These are phyloP conservation scores for Maudiozyma humilis DNA, from an alignment of 1,139 yeast genomes.

Conservation along the genomic window DNA sequence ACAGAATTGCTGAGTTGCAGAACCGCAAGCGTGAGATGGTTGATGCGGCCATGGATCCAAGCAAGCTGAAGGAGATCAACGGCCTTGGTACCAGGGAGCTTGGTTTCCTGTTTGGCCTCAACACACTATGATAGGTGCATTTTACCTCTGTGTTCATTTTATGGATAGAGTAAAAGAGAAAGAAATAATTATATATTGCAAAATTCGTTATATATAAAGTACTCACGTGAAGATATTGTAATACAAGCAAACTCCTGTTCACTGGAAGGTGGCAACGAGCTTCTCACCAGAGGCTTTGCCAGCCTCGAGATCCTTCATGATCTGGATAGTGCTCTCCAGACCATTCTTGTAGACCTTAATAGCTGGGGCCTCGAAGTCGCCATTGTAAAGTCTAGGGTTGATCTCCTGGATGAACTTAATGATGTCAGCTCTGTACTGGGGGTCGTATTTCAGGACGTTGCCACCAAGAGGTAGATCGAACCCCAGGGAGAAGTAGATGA, in stretches of 20 bases:
- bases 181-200: neutral
- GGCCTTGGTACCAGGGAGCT: constrained; percentile 63
- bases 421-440: constrained; percentile 17
- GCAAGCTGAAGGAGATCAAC: constrained; percentile 56
- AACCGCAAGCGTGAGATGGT: constrained; percentile 65
- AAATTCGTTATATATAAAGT: neutral
- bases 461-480: constrained; percentile 24
- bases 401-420: constrained; percentile 21
- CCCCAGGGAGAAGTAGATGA: constrained; percentile 23
- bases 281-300: constrained; percentile 29
- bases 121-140: constrained; percentile 17
- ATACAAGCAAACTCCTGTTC: neutral
- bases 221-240: neutral
- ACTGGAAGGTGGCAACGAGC: constrained; percentile 20
- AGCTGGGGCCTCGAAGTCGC: constrained; percentile 27
- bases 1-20: constrained; percentile 73
- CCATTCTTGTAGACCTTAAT: constrained; percentile 23
- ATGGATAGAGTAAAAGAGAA: neutral
- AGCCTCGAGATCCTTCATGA: constrained; percentile 22
- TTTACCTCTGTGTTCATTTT: neutral
- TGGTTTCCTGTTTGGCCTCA: constrained; percentile 71
- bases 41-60: constrained; percentile 74
- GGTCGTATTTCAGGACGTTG: constrained; percentile 20
- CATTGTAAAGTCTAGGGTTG: constrained; percentile 19
- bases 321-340: constrained; percentile 18